These are phyloP conservation scores for Colletotrichum viniferum DNA, from an alignment of 2,329 filamentous ascomycete species.

Conservation along the genomic window DNA sequence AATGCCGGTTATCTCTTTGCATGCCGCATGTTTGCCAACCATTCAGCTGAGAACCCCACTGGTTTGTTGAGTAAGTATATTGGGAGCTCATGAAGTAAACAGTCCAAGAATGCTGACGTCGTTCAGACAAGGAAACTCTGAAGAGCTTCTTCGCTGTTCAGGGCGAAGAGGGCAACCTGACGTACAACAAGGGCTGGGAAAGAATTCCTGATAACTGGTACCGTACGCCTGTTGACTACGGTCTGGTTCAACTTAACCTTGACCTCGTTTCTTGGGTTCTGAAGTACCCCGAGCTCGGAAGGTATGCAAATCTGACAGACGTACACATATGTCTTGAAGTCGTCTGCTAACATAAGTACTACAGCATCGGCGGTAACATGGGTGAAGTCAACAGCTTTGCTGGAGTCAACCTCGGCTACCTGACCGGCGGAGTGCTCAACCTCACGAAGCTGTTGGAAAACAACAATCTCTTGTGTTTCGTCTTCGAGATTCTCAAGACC, in stretches of 20 bases:
- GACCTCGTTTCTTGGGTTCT: slow-evolving; percentile 41
- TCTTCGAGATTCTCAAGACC: slow-evolving; percentile 41
- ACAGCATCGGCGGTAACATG: slow-evolving; percentile 55
- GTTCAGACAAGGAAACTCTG: slow-evolving; percentile 38
- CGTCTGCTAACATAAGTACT: background rate
- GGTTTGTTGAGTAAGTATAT: slow-evolving; percentile 22
- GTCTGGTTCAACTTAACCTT: slow-evolving; percentile 42
- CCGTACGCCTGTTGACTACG: slow-evolving; percentile 45
- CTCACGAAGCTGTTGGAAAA: slow-evolving; percentile 43
- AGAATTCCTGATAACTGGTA: slow-evolving; percentile 59
- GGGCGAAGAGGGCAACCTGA: slow-evolving; percentile 40
- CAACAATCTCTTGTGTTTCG: slow-evolving; percentile 50
- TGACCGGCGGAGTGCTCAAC: slow-evolving; percentile 51
- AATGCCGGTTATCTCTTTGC: slow-evolving; percentile 53
- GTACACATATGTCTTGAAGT: fast-evolving
- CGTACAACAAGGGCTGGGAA: slow-evolving; percentile 52
- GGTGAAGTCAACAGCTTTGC: slow-evolving; percentile 55
- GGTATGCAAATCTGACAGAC: background rate
- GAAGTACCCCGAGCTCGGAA: slow-evolving; percentile 44
- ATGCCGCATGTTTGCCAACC: slow-evolving; percentile 46
- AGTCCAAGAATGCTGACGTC: background rate
- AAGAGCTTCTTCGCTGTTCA: slow-evolving; percentile 52
- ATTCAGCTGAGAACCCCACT: slow-evolving; percentile 43
- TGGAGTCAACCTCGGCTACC: slow-evolving; percentile 44
- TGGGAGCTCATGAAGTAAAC: background rate